Evolutionary conservation across 2,329 filamentous ascomycete species (phyloP), one percentile per base, ranked within the genome.

Genomic region (Fusarium coffeatum): DNA sequence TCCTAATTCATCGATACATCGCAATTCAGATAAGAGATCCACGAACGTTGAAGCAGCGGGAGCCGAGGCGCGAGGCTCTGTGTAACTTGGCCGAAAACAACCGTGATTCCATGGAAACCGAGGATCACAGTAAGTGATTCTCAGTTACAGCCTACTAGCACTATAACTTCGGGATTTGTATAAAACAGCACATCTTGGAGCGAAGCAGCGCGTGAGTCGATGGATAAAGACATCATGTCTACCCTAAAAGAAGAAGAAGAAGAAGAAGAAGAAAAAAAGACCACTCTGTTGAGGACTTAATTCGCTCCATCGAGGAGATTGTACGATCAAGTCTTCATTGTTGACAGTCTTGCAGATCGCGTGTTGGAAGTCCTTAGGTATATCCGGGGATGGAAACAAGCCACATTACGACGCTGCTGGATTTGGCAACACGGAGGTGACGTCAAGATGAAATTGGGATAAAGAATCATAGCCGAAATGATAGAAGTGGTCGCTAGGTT

Each of bases 31-130:
- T 43, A n/a, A 23, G 30, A 43, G 34, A 32, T 41, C 37, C 42
- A 46, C 30, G n/a, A 28, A 28, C 40, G 42, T 34, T 25, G 9
- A 55, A 40, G 51, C 25, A 60, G 55, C 28, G 10, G 51, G 53
- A 72, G 54, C 66, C 60, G 62, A 72, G 66, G 61, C 65, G 48
- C 61, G 37, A 49, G 43, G 23, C 27, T 34, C 54, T 22, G 47
- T 43, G 48, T n/a, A 50, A 47, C 65, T 30, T 56, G 54, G 37
- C 22, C 27, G 41, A 55, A 48, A 40, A 32, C 41, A 8, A 41
- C 23, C 23, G 27, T 28, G 25, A 50, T 55, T 32, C 40, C 25
- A 53, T 48, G 11, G 41, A 23, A 37, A 41, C 47, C 43, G 37
- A 45, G 18, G 9, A 37, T n/a, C 18, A 37, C 11, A 37, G 34